Conservation (phyloP, 2,329 filamentous ascomycete species). For the Fusarium beomiforme region DNA sequence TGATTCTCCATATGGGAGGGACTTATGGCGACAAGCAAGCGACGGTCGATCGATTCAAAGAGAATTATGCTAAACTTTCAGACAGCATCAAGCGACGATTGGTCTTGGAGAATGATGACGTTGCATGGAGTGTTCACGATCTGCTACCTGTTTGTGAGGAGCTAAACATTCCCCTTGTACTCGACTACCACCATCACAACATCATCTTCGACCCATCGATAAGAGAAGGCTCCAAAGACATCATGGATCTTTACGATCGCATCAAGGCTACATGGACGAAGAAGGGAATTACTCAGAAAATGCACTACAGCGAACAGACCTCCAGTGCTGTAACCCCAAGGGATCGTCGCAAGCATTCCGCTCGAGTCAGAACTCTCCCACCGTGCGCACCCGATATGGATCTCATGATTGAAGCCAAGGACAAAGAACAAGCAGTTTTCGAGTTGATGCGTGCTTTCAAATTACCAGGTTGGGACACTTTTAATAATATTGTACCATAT, state of each 20-base stretch:
- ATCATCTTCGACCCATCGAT: constrained; percentile 83
- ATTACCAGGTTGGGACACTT: constrained; percentile 78
- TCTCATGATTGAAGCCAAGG: constrained; percentile 99
- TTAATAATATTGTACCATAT: constrained; percentile 82
- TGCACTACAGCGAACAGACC: constrained; percentile 90
- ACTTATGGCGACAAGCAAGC: constrained; percentile 87
- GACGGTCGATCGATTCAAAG: constrained; percentile 79
- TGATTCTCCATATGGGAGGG: constrained; percentile 95
- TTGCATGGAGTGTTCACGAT: constrained; percentile 92
- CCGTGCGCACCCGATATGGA: constrained; percentile 88
- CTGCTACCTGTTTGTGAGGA: constrained; percentile 90
- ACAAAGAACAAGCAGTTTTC: constrained; percentile 97
- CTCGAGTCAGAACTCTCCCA: constrained; percentile 81
- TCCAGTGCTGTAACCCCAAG: constrained; percentile 73
- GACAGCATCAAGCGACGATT: constrained; percentile 79
- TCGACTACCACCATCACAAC: constrained; percentile 96
- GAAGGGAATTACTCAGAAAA: constrained; percentile 90
- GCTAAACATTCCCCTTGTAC: constrained; percentile 89
- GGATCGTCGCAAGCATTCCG: constrained; percentile 85
- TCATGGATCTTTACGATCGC: constrained; percentile 76
- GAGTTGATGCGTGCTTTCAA: constrained; percentile 91
- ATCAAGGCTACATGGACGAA: constrained; percentile 86
- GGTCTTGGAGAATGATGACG: constrained; percentile 94
- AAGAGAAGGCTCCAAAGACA: constrained; percentile 86
- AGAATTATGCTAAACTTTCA: constrained; percentile 75